A percentile compares a stretch with the other conserved stretches of the same genome.
Conservation (phyloP, 495 filamentous ascomycete genomes). For the Platismatia glauca region DNA sequence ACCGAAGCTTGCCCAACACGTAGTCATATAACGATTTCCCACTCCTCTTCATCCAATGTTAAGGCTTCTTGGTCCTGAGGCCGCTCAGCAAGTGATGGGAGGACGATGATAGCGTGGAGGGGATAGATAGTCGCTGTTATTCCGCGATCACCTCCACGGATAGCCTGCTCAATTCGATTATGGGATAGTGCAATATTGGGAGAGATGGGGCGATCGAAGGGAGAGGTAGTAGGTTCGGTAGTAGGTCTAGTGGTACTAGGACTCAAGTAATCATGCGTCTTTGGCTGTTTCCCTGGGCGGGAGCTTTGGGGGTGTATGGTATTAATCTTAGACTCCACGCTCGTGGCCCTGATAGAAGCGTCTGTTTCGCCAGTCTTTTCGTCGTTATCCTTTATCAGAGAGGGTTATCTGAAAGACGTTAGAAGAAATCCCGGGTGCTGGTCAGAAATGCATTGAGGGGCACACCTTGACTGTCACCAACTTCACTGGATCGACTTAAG, state of each 20-base stretch:
- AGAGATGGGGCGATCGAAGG: conserved; percentile 5
- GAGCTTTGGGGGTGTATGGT: conserved; percentile 11
- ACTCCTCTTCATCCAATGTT: too few relatives aligned
- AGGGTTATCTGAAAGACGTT: neutral
- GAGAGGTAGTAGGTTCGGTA: too few relatives aligned
- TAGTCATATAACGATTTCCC: neutral
- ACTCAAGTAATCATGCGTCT: conserved; percentile 11
- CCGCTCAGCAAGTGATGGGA: neutral
- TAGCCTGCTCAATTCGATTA: neutral
- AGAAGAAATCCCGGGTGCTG: too few relatives aligned
- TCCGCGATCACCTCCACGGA: neutral
- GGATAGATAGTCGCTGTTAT: neutral
- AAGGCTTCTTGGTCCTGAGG: conserved; percentile 2
- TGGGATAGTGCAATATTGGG: neutral
- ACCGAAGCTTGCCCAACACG: too few relatives aligned
- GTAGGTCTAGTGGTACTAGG: conserved; percentile 2
- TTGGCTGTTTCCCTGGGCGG: conserved; percentile 14
- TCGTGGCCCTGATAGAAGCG: too few relatives aligned
- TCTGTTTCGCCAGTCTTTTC: conserved; percentile 13
- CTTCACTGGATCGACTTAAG: conserved; percentile 10
- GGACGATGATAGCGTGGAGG: neutral
- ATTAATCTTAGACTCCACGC: conserved; percentile 13
- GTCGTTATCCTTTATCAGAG: neutral
- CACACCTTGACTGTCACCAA: too few relatives aligned
- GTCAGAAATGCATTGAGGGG: too few relatives aligned